These are phyloP conservation scores for Fusarium cyanostomum DNA, from an alignment of 2,329 filamentous ascomycete genomes.

Conservation along the genomic window DNA sequence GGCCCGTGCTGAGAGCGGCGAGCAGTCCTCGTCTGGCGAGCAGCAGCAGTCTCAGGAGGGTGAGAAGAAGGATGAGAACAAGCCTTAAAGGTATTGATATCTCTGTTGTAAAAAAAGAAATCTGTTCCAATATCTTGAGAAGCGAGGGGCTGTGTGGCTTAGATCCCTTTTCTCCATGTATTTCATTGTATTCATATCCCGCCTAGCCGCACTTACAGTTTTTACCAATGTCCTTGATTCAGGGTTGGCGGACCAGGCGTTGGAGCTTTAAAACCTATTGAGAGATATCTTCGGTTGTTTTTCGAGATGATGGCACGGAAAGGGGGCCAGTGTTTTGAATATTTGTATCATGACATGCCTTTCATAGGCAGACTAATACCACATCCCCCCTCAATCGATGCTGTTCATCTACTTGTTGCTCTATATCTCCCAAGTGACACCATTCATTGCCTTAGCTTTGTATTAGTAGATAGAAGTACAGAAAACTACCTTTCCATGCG, in stretches of 20 bases:
- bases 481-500: neutral
- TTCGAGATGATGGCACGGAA: conserved; percentile 58
- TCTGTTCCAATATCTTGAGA: conserved; percentile 46
- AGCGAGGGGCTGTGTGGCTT: conserved; percentile 48
- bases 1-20: conserved; percentile 75
- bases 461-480: too few species aligned
- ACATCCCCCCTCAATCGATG: conserved; percentile 64
- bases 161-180: conserved; percentile 50
- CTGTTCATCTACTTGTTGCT: conserved; percentile 1
- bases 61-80: conserved; percentile 81
- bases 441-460: too few species aligned
- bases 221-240: conserved; percentile 58
- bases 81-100: conserved; percentile 61
- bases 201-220: conserved; percentile 51
- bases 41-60: conserved; percentile 64
- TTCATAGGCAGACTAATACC: conserved; percentile 61
- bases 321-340: conserved; percentile 54
- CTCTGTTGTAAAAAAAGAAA: conserved; percentile 38
- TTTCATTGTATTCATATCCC: conserved; percentile 65
- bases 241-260: conserved; percentile 60
- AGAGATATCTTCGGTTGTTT: conserved; percentile 55
- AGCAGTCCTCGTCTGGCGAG: conserved; percentile 58
- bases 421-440: neutral
- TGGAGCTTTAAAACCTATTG: conserved; percentile 61
- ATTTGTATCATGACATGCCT: conserved; percentile 56